Evolutionary conservation across 2,329 filamentous ascomycete genomes (phyloP).

Genomic region (Alternaria rosae): DNA sequence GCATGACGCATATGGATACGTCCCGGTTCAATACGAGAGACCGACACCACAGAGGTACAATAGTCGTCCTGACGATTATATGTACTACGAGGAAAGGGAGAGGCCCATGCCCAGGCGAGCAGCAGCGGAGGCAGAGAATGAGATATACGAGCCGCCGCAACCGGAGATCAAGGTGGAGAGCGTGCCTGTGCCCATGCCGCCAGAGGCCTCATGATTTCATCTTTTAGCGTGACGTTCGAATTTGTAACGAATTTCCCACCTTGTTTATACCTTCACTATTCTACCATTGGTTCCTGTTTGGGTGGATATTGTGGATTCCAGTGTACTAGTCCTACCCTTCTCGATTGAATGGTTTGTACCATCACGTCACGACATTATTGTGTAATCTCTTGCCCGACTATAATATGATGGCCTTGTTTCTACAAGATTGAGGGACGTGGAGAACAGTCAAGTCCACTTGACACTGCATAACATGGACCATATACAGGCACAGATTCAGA

Average conservation of each 20-base stretch:
- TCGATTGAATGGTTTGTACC: neutral
- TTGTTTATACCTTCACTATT: neutral
- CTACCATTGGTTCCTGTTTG: neutral
- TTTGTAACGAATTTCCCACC: neutral
- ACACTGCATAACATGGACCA: neutral
- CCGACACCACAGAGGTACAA: constrained; percentile 35
- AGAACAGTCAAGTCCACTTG: neutral
- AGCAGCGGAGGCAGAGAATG: constrained; percentile 27
- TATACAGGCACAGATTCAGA: neutral
- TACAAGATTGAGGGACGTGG: neutral
- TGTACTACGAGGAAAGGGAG: constrained; percentile 46
- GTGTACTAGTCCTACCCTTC: neutral
- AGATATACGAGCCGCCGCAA: constrained; percentile 34
- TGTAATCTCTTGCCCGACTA: neutral
- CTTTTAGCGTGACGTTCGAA: neutral
- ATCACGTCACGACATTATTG: neutral
- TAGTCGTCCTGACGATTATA: constrained; percentile 33
- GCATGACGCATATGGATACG: constrained; percentile 38
- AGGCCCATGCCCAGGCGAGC: constrained; percentile 28
- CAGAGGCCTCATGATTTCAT: constrained; percentile 5
- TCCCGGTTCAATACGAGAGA: constrained; percentile 39
- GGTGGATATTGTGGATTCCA: neutral
- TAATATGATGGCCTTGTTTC: neutral
- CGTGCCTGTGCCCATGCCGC: constrained; percentile 22
- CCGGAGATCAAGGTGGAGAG: constrained; percentile 39